Evolutionary conservation across 371 early-diverging fungal species (phyloP).

Genomic region (Mortierella sp.): DNA sequence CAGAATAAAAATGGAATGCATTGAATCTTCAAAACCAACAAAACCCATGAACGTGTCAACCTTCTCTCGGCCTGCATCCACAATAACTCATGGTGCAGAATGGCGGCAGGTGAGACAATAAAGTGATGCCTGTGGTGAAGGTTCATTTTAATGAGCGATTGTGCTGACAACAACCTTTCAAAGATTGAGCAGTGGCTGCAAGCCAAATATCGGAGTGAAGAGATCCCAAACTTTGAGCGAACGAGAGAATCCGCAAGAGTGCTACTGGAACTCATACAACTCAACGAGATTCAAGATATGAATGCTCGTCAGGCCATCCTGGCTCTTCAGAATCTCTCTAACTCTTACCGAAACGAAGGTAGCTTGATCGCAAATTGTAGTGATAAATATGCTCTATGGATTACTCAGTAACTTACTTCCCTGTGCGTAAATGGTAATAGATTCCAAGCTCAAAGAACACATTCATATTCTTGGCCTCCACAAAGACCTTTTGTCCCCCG

Average conservation of each 20-base stretch:
- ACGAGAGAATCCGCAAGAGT: constrained; percentile 19
- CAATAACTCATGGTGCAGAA: background rate
- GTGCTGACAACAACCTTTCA: background rate
- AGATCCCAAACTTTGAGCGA: constrained; percentile 37
- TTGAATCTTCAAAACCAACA: background rate
- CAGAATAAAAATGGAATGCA: background rate
- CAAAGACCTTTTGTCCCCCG: constrained; percentile 12
- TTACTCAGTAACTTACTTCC: background rate
- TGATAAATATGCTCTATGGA: background rate
- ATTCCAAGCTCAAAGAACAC: constrained; percentile 23
- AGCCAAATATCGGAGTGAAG: constrained; percentile 18
- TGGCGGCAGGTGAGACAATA: constrained; percentile 5
- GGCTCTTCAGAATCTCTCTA: constrained; percentile 14
- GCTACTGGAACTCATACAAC: constrained; percentile 20
- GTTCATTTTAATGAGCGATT: background rate
- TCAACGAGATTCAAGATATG: constrained; percentile 31
- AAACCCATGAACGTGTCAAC: background rate
- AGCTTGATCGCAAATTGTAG: background rate
- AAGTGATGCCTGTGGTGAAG: background rate
- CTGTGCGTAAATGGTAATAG: background rate
- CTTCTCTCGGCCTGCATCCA: background rate
- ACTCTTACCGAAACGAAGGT: constrained; percentile 35
- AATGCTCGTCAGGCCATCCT: constrained; percentile 18
- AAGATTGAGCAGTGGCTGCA: constrained; percentile 49
- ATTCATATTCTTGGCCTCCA: constrained; percentile 25